Percentiles rank a stretch among this genome's conserved stretches.
Evolutionary conservation across 306 rosid species (phyloP).

Genomic region (Quercus robur): DNA sequence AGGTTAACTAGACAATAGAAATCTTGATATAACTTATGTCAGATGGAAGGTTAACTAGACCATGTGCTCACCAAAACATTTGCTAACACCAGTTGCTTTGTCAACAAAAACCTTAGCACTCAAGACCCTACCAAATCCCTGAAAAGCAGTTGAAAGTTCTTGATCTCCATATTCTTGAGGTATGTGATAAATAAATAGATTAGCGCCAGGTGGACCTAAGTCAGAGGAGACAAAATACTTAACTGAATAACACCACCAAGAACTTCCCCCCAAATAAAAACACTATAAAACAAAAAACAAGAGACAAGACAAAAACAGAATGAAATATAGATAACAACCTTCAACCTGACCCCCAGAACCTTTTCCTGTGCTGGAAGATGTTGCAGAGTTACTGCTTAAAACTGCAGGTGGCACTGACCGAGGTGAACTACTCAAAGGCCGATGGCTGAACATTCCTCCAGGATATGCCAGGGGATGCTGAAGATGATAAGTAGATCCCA

Average conservation of each 20-base stretch:
- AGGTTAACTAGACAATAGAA: slow-evolving; percentile 2
- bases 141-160: slow-evolving; percentile 88
- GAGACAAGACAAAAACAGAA: background rate
- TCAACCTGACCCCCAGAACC: slow-evolving; percentile 77
- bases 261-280: background rate
- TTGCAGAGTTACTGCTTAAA: slow-evolving; percentile 45
- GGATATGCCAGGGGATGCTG: slow-evolving; percentile 83
- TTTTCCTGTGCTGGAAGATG: slow-evolving; percentile 62
- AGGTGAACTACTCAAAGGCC: slow-evolving; percentile 66
- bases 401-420: slow-evolving; percentile 65
- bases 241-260: slow-evolving; percentile 26
- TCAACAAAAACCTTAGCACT: slow-evolving; percentile 98
- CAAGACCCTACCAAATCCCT: slow-evolving; percentile 84
- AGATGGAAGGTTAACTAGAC: slow-evolving; percentile 18
- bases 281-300: background rate
- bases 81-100: slow-evolving; percentile 97
- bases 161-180: slow-evolving; percentile 96
- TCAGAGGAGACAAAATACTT: slow-evolving; percentile 30
- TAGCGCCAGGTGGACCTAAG: slow-evolving; percentile 97
- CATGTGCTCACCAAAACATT: slow-evolving; percentile 85
- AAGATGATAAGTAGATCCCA: slow-evolving; percentile 74
- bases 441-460: slow-evolving; percentile 75
- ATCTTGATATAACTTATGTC: slow-evolving; percentile 12
- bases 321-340: slow-evolving; percentile 51
- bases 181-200: slow-evolving; percentile 96